These are phyloP conservation scores for Hyaloscypha variabilis DNA, from an alignment of 495 filamentous ascomycete species.

Conservation along the genomic window DNA sequence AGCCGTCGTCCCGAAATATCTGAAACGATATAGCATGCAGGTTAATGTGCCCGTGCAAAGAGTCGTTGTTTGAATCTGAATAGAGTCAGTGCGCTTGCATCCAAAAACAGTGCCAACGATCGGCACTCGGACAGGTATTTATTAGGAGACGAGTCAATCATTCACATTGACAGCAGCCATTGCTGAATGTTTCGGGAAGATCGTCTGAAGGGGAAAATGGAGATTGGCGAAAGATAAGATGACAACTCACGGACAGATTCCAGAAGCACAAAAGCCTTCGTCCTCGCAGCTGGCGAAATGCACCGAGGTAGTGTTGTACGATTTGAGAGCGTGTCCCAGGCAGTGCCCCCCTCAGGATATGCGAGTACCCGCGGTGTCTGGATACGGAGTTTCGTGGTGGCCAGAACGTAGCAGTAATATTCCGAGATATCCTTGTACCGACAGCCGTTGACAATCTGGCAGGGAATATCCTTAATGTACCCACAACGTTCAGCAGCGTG, in stretches of 20 bases:
- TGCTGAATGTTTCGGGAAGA: neutral
- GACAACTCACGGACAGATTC: constrained; percentile 13
- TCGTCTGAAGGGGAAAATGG: neutral
- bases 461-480: constrained; percentile 18
- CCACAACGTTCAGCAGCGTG: neutral
- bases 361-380: constrained; percentile 12
- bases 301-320: neutral
- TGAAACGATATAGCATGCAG: constrained; percentile 31
- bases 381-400: constrained; percentile 12
- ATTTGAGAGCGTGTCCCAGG: neutral
- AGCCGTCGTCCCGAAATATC: constrained; percentile 15
- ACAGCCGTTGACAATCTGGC: constrained; percentile 17
- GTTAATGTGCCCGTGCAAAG: constrained; percentile 29
- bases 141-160: constrained; percentile 11
- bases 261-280: constrained; percentile 4
- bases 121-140: constrained; percentile 1
- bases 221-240: constrained; percentile 12
- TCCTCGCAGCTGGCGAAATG: neutral
- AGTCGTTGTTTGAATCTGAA: constrained; percentile 19
- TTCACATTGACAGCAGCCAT: neutral
- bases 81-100: constrained; percentile 24
- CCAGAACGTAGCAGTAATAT: constrained; percentile 20
- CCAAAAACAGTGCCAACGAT: constrained; percentile 19
- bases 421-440: constrained; percentile 18
- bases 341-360: constrained; percentile 10